Base-by-base conservation (phyloP, 345 rosid species). In the Euclidium syriacum region DNA sequence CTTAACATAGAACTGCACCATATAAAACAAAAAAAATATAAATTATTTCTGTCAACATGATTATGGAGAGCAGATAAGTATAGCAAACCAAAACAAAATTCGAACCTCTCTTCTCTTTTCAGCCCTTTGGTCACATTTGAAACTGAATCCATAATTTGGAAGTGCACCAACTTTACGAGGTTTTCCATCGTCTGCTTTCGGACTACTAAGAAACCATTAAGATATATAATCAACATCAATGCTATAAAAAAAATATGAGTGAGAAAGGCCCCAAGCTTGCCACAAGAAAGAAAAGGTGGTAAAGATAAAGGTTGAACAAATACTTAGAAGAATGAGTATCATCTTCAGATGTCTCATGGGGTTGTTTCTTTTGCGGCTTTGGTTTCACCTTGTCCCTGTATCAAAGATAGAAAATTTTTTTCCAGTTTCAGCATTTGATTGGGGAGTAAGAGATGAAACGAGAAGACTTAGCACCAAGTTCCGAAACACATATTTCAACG, bases 61-160 rank as follows among this genome's bases (percentile, higher is more conserved):
- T 23, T 41, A 3, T 20, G 24, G 10, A 51, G 47, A 25, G 40
- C 41, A 57, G 30, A 55, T 34, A 50, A 41, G 25, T 12, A 19
- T 18, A 2, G 68, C 40, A 55, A 47, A 35, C 39, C 17, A 11
- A 44, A 75, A 73, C 17, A 11, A 44, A 75, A 73, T 43, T 52
- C 82, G 14, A 59, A 95, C 99, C 98, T 95, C 99, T 79, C 58
- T 90, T 64, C 99, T 83, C 82, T 86, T 95, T 71, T 95, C 99
- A 71, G 99, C 99, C 34, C 99, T 86, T 76, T 88, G 95, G 74
- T 83, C 91, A 71, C 99, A 95, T 80, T 73, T 86, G 62, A 95
- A 95, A 71, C 95, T 95, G 83, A 95, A 95, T 29, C 99, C 98
- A 55, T 95, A 95, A 50, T 84, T 90, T 50, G 99, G 99, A 77